Conservation (phyloP, 1,284 basidiomycete genomes). For the Puccinia hordei region DNA sequence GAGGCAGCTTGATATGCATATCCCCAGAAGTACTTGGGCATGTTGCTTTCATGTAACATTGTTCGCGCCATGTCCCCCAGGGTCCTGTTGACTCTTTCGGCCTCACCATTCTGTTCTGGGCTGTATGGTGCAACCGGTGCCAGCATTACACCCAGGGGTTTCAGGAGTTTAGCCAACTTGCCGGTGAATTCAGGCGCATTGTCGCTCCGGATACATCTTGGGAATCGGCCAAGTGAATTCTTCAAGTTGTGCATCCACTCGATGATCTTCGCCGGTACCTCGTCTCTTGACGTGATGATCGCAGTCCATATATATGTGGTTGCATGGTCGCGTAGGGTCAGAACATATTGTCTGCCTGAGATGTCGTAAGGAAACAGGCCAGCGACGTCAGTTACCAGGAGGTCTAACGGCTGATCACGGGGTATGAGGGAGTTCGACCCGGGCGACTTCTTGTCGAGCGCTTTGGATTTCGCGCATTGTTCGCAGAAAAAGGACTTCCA, state of each 20-base stretch:
- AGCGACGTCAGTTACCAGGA: neutral
- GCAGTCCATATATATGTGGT: neutral
- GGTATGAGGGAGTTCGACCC: neutral
- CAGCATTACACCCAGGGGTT: neutral
- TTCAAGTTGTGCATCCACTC: neutral
- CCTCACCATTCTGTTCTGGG: constrained; percentile 34
- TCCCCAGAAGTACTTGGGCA: neutral
- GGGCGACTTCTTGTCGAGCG: neutral
- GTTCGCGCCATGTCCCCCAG: constrained; percentile 16
- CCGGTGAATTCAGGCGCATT: constrained; percentile 7
- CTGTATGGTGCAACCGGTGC: neutral
- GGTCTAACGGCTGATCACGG: neutral
- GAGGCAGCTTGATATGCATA: neutral
- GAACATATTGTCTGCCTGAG: neutral
- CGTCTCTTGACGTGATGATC: neutral
- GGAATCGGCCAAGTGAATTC: neutral
- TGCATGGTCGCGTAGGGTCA: constrained; percentile 5
- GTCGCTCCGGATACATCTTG: neutral
- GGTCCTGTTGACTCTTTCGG: constrained; percentile 16
- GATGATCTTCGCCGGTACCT: constrained; percentile 1
- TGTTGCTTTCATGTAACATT: neutral
- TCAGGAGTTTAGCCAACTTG: neutral
- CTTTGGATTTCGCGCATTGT: neutral
- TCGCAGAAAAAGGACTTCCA: constrained; percentile 16
- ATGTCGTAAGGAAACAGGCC: neutral